A percentile compares a stretch with the other conserved stretches of the same genome.
These are phyloP conservation scores for Tricladium varicosporioides DNA, from an alignment of 2,329 filamentous ascomycete genomes.

Conservation along the genomic window DNA sequence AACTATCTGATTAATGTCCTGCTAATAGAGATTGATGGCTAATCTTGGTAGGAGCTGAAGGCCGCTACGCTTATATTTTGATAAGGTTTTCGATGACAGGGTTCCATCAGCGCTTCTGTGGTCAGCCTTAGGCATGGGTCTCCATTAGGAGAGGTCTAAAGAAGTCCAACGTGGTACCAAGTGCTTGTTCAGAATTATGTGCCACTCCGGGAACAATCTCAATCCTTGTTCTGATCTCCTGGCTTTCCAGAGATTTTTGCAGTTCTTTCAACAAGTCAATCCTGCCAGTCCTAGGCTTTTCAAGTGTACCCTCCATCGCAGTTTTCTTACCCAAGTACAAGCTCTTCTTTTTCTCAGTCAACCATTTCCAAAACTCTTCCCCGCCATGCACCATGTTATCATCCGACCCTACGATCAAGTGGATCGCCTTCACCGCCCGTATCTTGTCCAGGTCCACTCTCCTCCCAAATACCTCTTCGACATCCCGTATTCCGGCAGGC, in stretches of 20 bases:
- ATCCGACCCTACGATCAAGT: conserved; percentile 25
- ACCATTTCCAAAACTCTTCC: conserved; percentile 27
- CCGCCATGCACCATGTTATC: conserved; percentile 23
- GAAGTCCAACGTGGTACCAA: background rate
- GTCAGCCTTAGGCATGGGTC: background rate
- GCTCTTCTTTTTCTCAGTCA: conserved; percentile 6
- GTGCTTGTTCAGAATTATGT: conserved; percentile 16
- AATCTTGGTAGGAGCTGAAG: too few species aligned
- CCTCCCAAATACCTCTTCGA: conserved; percentile 17
- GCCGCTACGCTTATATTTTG: too few species aligned
- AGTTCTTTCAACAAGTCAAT: conserved; percentile 11
- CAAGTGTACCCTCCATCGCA: too few species aligned
- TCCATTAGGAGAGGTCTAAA: background rate
- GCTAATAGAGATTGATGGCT: too few species aligned
- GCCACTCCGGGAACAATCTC: conserved; percentile 26
- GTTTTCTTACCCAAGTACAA: conserved; percentile 4
- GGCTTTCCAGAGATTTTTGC: conserved; percentile 19
- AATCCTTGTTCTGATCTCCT: conserved; percentile 24
- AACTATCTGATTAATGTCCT: too few species aligned
- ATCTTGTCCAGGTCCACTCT: conserved; percentile 17
- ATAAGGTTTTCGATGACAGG: too few species aligned
- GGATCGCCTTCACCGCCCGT: conserved; percentile 16
- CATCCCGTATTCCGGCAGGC: conserved; percentile 24
- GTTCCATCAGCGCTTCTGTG: too few species aligned
- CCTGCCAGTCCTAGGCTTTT: background rate